Evolutionary conservation across 345 rosid species (phyloP).

Genomic region (Gynandropsis gynandra): DNA sequence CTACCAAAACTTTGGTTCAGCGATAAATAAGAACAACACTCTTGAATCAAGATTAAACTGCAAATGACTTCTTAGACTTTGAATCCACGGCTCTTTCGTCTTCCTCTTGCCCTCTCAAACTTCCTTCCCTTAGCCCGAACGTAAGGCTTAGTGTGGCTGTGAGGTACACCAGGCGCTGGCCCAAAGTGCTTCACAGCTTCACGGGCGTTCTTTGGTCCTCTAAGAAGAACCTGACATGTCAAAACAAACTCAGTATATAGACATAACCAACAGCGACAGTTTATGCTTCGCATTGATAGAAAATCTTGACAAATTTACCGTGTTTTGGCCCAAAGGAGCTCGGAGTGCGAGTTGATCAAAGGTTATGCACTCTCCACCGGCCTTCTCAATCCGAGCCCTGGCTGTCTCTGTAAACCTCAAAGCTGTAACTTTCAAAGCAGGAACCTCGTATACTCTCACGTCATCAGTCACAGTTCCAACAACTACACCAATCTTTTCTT

Average conservation of each 20-base stretch:
- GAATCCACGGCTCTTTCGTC: constrained; percentile 66
- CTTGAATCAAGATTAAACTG: no score
- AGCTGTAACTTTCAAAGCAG: constrained; percentile 70
- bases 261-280: neutral
- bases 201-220: constrained; percentile 90
- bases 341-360: constrained; percentile 84
- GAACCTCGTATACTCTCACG: constrained; percentile 71
- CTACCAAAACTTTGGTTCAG: no score
- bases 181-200: constrained; percentile 98
- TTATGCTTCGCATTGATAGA: neutral
- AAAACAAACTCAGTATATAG: constrained; percentile 15
- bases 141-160: constrained; percentile 80
- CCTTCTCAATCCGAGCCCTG: constrained; percentile 89
- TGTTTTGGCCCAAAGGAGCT: constrained; percentile 96
- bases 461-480: constrained; percentile 87
- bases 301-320: constrained; percentile 35
- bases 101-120: constrained; percentile 86
- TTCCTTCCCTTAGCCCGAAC: constrained; percentile 78
- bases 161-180: constrained; percentile 92
- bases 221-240: constrained; percentile 51
- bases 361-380: constrained; percentile 92
- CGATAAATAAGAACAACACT: no score
- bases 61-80: constrained; percentile 37
- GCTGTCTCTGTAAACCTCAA: constrained; percentile 85
- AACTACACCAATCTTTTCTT: constrained; percentile 65